Evolutionary conservation across 2,329 filamentous ascomycete species (phyloP).

Genomic region (Neocucurbitaria cava): DNA sequence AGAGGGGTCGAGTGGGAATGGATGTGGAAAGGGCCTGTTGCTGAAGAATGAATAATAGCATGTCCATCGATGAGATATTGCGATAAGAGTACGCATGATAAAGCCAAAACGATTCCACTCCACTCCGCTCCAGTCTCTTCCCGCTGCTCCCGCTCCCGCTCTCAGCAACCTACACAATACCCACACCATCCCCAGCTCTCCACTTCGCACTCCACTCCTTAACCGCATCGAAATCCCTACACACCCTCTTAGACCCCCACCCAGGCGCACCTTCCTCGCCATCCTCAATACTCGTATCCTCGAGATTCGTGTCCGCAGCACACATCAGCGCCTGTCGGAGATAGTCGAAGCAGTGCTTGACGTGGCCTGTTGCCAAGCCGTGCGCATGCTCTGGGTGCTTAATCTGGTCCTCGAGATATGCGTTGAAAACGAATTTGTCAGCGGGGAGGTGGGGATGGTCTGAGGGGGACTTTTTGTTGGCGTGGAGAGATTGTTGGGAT

Average conservation of each 20-base stretch:
- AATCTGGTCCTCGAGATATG: slow-evolving; percentile 7
- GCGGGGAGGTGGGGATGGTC: background rate
- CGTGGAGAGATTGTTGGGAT: background rate
- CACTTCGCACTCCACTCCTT: slow-evolving; percentile 33
- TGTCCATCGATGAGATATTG: too few species aligned
- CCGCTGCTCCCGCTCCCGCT: too few species aligned
- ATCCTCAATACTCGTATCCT: slow-evolving; percentile 2
- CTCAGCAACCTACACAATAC: background rate
- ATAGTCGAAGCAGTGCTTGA: slow-evolving; percentile 36
- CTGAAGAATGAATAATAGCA: background rate
- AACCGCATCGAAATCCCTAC: slow-evolving; percentile 31
- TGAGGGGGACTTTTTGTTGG: background rate
- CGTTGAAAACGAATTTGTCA: background rate
- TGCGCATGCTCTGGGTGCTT: background rate
- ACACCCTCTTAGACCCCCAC: slow-evolving; percentile 31
- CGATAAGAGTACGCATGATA: background rate
- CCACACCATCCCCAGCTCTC: slow-evolving; percentile 3
- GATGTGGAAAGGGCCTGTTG: slow-evolving; percentile 1
- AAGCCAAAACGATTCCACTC: too few species aligned
- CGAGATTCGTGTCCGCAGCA: slow-evolving; percentile 33
- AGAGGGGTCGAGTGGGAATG: slow-evolving; percentile 1
- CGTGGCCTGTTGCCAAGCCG: background rate
- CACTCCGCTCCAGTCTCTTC: background rate
- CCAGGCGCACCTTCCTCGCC: slow-evolving; percentile 5
- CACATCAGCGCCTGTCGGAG: slow-evolving; percentile 35